Conservation (phyloP, 306 rosid species). For the Rosa chinensis region DNA sequence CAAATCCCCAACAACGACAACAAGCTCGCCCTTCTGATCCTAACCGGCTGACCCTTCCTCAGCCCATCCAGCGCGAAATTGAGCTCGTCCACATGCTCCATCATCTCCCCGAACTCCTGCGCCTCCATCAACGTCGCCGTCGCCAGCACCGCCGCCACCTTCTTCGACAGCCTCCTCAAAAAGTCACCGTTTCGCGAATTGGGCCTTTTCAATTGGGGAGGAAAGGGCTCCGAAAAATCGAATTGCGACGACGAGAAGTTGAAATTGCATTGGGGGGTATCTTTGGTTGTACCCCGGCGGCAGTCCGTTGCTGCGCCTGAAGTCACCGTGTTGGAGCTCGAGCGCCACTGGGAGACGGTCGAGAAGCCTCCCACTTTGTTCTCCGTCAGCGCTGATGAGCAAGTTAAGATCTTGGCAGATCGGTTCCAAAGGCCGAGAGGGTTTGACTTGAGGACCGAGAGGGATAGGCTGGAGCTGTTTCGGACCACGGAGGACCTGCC, state of each 20-base stretch:
- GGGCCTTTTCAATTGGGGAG: neutral
- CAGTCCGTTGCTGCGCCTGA: no score
- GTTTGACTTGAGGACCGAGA: no score
- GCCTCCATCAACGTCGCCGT: conserved; percentile 91
- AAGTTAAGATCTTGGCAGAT: no score
- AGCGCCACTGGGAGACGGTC: no score
- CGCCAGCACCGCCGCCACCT: conserved; percentile 36
- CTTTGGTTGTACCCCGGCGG: no score
- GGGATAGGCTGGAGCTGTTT: no score
- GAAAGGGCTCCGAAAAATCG: conserved; percentile 57
- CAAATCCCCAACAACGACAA: conserved; percentile 72
- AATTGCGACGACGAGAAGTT: conserved; percentile 88
- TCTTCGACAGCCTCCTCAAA: conserved; percentile 49
- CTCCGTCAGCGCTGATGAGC: no score
- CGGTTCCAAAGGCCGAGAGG: no score
- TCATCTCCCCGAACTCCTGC: conserved; percentile 99
- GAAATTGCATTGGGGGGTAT: conserved; percentile 36
- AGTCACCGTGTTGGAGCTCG: no score
- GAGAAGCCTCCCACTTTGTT: no score
- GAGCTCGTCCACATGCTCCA: conserved; percentile 97
- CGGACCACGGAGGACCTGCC: no score
- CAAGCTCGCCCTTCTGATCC: conserved; percentile 96
- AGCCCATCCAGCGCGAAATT: conserved; percentile 95
- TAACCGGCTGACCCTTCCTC: conserved; percentile 72
- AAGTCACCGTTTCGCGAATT: conserved; percentile 27